Conservation (phyloP, 2,329 filamentous ascomycete genomes). For the Fusarium nelsonii region DNA sequence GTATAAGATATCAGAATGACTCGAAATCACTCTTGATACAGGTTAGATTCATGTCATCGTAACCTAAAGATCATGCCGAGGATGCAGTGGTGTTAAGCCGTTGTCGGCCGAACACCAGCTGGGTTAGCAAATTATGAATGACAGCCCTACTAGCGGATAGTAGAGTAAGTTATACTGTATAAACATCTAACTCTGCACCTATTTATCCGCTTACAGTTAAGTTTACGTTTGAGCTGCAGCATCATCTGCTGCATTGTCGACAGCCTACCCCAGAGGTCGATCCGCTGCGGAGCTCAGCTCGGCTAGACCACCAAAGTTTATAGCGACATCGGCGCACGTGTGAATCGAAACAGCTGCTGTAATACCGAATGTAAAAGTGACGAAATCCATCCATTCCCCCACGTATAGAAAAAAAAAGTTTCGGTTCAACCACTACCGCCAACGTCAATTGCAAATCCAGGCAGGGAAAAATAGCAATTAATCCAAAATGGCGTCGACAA, state of each 20-base stretch:
- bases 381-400: conserved; percentile 43
- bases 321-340: conserved; percentile 47
- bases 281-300: conserved; percentile 9
- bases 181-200: too few species aligned
- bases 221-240: too few species aligned
- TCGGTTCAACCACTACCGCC: conserved; percentile 2
- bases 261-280: background rate
- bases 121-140: too few species aligned
- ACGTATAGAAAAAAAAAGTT: conserved; percentile 31
- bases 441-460: conserved; percentile 4
- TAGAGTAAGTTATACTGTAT: too few species aligned
- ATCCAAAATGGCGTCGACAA: conserved; percentile 49
- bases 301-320: conserved; percentile 4
- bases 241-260: background rate
- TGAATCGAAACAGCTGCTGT: conserved; percentile 22
- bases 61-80: too few species aligned
- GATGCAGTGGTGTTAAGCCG: too few species aligned
- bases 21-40: too few species aligned
- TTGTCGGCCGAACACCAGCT: too few species aligned
- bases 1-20: too few species aligned
- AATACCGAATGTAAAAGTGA: conserved; percentile 35
- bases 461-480: conserved; percentile 2
- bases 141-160: too few species aligned
- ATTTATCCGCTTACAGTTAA: background rate
- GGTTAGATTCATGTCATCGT: too few species aligned